Percentiles rank a stretch among this genome's conserved stretches.
phyloP scores from a whole-genome alignment of 176 grass and related monocot genomes.

The Saccharum spontaneum region DNA sequence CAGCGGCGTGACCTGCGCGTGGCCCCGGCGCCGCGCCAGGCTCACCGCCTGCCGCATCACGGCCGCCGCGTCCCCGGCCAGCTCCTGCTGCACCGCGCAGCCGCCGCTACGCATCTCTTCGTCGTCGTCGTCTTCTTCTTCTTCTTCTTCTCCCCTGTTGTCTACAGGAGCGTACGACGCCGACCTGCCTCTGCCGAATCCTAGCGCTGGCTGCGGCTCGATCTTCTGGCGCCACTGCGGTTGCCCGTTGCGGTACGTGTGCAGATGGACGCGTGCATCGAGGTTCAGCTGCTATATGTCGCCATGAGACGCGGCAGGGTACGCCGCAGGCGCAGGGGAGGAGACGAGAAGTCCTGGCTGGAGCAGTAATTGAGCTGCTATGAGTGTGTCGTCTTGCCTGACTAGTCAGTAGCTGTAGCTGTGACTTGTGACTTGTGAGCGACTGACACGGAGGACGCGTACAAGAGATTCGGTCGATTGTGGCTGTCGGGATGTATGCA shows the following conservation, averaged over 20 bases:
- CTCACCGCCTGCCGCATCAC: conserved; percentile 48
- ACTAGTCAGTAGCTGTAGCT: neutral
- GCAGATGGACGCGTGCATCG: neutral
- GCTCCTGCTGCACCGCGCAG: conserved; percentile 54
- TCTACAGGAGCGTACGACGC: neutral
- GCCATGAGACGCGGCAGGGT: neutral
- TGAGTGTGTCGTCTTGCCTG: neutral
- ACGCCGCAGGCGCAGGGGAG: too few species aligned
- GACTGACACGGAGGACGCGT: neutral
- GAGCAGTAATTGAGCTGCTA: neutral
- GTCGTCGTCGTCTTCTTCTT: neutral
- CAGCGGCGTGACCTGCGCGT: conserved; percentile 73
- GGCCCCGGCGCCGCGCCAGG: conserved; percentile 47
- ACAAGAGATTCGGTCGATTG: neutral
- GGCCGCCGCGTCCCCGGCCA: conserved; percentile 50
- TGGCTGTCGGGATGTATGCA: neutral
- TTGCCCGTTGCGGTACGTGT: neutral
- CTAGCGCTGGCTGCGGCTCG: neutral
- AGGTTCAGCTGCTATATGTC: conserved; percentile 6
- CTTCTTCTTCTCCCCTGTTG: neutral
- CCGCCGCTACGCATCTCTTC: conserved; percentile 46
- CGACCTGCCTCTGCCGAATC: neutral
- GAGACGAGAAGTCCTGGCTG: too few species aligned
- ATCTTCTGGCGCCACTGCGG: neutral
- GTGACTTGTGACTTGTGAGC: neutral